These are phyloP conservation scores for Cornus controversa DNA, from an alignment of 148 eudicot species.

Conservation along the genomic window DNA sequence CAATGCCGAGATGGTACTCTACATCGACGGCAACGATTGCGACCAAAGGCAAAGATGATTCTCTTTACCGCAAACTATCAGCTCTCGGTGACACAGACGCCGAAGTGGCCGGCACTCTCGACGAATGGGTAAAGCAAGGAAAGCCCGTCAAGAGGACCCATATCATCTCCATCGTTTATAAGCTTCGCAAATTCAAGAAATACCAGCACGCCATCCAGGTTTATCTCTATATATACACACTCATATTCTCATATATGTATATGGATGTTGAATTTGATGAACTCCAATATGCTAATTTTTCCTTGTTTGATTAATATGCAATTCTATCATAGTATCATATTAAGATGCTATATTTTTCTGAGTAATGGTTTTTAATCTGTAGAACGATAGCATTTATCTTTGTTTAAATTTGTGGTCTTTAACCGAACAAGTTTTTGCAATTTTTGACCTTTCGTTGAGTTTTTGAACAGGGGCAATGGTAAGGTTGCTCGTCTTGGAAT, in stretches of 20 bases:
- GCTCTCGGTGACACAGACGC: conserved; percentile 14
- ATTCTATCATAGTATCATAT: neutral
- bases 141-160: conserved; percentile 22
- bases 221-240: neutral
- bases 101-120: conserved; percentile 25
- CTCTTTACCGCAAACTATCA: conserved; percentile 17
- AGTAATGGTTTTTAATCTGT: no score
- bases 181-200: conserved; percentile 33
- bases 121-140: conserved; percentile 37
- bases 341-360: no score
- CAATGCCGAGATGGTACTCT: conserved; percentile 3
- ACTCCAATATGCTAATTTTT: neutral
- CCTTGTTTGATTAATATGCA: neutral
- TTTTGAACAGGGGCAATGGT: no score
- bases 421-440: no score
- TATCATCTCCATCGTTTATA: conserved; percentile 16
- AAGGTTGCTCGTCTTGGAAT: no score
- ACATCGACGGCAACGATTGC: neutral
- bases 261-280: neutral
- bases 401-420: no score
- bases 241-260: neutral
- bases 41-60: conserved; percentile 8
- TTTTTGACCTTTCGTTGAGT: no score
- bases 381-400: no score
- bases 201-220: conserved; percentile 42